These are phyloP conservation scores for Calcarisporium arbuscula DNA, from an alignment of 2,329 filamentous ascomycete species.

Conservation along the genomic window DNA sequence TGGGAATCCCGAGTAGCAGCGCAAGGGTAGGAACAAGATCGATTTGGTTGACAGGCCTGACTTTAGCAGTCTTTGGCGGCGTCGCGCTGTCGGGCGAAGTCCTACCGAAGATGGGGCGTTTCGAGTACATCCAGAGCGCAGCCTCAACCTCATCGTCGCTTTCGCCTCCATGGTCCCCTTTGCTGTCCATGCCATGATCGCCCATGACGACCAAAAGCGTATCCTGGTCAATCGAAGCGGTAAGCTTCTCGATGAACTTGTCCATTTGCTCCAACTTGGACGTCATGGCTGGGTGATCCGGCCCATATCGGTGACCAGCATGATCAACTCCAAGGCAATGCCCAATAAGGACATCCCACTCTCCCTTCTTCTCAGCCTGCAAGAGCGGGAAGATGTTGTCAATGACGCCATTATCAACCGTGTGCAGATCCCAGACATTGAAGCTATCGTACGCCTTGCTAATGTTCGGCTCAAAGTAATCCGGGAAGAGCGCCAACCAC, in stretches of 20 bases:
- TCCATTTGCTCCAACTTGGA: conserved; percentile 92
- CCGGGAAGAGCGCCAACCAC: conserved; percentile 89
- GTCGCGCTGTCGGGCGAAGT: conserved; percentile 51
- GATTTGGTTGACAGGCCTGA: conserved; percentile 74
- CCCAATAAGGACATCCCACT: conserved; percentile 93
- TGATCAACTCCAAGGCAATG: conserved; percentile 96
- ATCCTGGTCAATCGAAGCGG: conserved; percentile 68
- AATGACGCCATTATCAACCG: conserved; percentile 89
- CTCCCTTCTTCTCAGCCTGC: conserved; percentile 51
- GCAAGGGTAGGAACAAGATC: conserved; percentile 91
- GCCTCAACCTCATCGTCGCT: conserved; percentile 94
- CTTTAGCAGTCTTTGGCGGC: conserved; percentile 67
- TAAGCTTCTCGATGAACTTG: conserved; percentile 64
- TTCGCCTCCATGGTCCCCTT: conserved; percentile 97
- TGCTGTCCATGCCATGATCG: conserved; percentile 97
- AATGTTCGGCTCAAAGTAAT: conserved; percentile 82
- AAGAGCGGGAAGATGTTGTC: conserved; percentile 86
- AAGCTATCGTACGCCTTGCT: conserved; percentile 92
- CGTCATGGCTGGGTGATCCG: conserved; percentile 85
- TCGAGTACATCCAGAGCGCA: conserved; percentile 97
- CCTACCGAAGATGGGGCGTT: conserved; percentile 75
- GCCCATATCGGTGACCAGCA: conserved; percentile 92
- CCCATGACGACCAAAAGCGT: conserved; percentile 94
- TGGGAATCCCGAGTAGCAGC: conserved; percentile 80
- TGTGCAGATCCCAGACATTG: conserved; percentile 97